phyloP scores from a whole-genome alignment of 2,329 filamentous ascomycete genomes.

The Purpureocillium lavendulum region DNA sequence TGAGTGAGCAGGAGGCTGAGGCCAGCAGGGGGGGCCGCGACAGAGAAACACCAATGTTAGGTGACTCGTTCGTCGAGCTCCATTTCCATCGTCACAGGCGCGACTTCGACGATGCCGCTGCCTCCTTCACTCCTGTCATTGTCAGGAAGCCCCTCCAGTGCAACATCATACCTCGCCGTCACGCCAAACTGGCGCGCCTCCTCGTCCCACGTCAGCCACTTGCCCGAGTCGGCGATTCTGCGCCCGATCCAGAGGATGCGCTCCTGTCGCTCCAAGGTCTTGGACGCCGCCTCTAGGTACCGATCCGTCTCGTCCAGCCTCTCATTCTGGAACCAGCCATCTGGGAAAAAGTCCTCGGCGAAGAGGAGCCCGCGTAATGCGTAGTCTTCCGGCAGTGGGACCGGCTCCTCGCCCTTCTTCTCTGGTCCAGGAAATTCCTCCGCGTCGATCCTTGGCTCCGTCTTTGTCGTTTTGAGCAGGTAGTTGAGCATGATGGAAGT shows the following conservation, averaged over 20 bases:
- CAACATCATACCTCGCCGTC: constrained; percentile 24
- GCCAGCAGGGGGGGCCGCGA: no score
- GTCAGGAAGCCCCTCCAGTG: constrained; percentile 14
- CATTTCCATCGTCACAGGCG: no score
- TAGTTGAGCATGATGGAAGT: constrained; percentile 30
- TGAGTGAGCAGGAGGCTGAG: no score
- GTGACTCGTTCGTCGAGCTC: no score
- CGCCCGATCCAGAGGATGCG: constrained; percentile 51
- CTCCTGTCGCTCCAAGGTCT: constrained; percentile 46
- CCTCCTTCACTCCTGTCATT: neutral
- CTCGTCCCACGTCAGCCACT: constrained; percentile 38
- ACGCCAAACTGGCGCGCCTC: constrained; percentile 29
- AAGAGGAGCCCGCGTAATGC: constrained; percentile 56
- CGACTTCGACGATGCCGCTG: no score
- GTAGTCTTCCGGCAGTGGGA: constrained; percentile 62
- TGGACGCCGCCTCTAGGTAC: constrained; percentile 52
- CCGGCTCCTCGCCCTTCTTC: constrained; percentile 28
- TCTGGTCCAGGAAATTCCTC: constrained; percentile 38
- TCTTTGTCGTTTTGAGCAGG: constrained; percentile 15
- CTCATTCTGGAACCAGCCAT: constrained; percentile 47
- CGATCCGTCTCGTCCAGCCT: constrained; percentile 61
- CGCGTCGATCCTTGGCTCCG: constrained; percentile 27
- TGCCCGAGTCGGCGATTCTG: constrained; percentile 30
- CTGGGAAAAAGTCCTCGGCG: constrained; percentile 48
- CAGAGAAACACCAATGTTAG: no score